phyloP scores from a whole-genome alignment of 331 rosid species.

The Arachis monticola region DNA sequence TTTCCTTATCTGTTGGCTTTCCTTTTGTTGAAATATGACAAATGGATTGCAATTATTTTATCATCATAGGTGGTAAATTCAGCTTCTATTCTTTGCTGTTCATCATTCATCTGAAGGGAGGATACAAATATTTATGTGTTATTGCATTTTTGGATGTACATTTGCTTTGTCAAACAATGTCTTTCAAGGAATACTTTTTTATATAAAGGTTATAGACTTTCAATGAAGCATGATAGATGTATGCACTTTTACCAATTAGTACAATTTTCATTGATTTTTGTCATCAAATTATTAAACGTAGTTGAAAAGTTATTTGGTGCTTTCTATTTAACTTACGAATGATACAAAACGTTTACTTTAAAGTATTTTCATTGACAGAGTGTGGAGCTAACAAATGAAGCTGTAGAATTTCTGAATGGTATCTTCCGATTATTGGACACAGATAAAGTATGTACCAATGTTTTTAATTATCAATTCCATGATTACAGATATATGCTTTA shows the following conservation, averaged over 20 bases:
- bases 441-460: constrained; percentile 66
- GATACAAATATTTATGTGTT: constrained; percentile 20
- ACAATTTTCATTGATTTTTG: constrained; percentile 11
- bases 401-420: constrained; percentile 82
- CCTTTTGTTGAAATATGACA: constrained; percentile 23
- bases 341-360: constrained; percentile 32
- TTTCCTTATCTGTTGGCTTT: constrained; percentile 25
- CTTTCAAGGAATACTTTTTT: background rate
- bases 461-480: constrained; percentile 23
- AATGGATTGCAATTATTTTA: constrained; percentile 32
- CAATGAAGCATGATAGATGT: background rate
- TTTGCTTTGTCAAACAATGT: constrained; percentile 26
- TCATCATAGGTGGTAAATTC: constrained; percentile 20
- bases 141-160: constrained; percentile 22
- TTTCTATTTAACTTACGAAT: constrained; percentile 31
- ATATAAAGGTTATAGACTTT: background rate
- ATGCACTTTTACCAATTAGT: constrained; percentile 22
- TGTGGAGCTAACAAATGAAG: constrained; percentile 89
- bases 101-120: constrained; percentile 18
- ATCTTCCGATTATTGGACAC: constrained; percentile 78
- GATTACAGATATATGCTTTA: constrained; percentile 33
- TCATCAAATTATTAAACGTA: constrained; percentile 13
- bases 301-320: constrained; percentile 19
- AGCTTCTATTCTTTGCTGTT: constrained; percentile 14
- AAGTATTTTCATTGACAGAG: constrained; percentile 50